phyloP scores from a whole-genome alignment of 192 early-diverging fungal genomes.

The Entomortierella chlamydospora region DNA sequence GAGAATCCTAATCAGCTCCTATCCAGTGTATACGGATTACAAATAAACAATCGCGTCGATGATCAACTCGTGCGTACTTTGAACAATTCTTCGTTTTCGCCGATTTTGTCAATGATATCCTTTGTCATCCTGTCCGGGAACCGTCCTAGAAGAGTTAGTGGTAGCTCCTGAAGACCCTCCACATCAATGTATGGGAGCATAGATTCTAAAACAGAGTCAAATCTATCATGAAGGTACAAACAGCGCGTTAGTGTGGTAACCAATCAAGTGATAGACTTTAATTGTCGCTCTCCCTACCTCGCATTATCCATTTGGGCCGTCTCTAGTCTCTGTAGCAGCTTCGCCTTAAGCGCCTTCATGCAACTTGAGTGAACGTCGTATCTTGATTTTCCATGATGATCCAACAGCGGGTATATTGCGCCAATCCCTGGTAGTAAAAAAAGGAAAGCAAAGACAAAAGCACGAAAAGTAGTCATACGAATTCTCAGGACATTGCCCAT shows the following conservation, averaged over 20 bases:
- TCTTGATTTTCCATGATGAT: slow-evolving; percentile 59
- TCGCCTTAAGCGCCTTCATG: slow-evolving; percentile 60
- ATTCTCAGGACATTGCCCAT: slow-evolving; percentile 32
- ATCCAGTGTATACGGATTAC: too few relatives aligned
- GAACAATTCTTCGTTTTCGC: slow-evolving; percentile 54
- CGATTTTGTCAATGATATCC: slow-evolving; percentile 59
- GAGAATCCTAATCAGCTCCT: not conserved
- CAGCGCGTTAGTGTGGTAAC: not conserved
- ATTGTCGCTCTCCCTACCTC: slow-evolving; percentile 10
- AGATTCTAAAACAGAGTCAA: slow-evolving; percentile 52
- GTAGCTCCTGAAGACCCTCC: slow-evolving; percentile 60
- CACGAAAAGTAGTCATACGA: slow-evolving; percentile 40
- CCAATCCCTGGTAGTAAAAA: slow-evolving; percentile 55
- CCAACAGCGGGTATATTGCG: slow-evolving; percentile 62
- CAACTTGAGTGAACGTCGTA: slow-evolving; percentile 61
- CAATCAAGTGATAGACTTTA: not conserved
- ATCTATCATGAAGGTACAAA: slow-evolving; percentile 29
- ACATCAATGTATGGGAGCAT: slow-evolving; percentile 64
- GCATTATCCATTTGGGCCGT: slow-evolving; percentile 43
- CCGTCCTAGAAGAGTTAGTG: slow-evolving; percentile 61
- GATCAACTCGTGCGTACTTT: too few relatives aligned
- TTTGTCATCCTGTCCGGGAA: slow-evolving; percentile 56
- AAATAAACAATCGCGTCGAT: too few relatives aligned
- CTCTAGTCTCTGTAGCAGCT: slow-evolving; percentile 55
- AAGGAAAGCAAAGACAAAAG: slow-evolving; percentile 1